Conservation (phyloP, 2,329 filamentous ascomycete species). For the Keithomyces neogunnii region DNA sequence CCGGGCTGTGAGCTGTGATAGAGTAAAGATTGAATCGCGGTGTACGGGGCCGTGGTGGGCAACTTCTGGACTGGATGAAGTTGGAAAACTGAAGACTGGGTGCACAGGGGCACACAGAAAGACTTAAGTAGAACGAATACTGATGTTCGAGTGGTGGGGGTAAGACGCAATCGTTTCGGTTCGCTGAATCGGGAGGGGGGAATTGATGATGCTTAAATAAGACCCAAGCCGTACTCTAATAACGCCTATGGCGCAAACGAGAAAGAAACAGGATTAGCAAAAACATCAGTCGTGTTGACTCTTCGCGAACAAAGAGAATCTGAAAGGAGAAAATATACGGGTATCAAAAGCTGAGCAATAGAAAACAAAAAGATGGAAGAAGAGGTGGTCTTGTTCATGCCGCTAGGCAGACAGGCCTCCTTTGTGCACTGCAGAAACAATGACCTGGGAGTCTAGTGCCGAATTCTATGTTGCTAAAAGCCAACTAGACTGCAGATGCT, state of each 20-base stretch:
- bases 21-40: constrained; percentile 18
- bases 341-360: neutral
- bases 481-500: neutral
- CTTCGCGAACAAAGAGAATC: neutral
- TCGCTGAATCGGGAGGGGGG: neutral
- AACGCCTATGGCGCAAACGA: neutral
- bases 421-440: neutral
- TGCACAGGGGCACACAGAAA: neutral
- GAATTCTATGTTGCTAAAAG: neutral
- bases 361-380: neutral
- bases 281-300: too few species aligned
- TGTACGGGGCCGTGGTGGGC: constrained; percentile 29
- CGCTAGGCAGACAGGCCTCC: neutral
- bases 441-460: neutral
- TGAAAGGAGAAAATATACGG: neutral
- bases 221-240: neutral
- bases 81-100: neutral
- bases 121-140: neutral
- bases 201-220: neutral
- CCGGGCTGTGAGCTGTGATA: constrained; percentile 16
- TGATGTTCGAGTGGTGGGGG: neutral
- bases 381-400: neutral
- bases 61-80: constrained; percentile 11
- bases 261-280: neutral
- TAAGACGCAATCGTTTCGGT: constrained; percentile 1